Evolutionary conservation across 2,329 filamentous ascomycete species (phyloP).

Genomic region (Verticillium klebahnii): DNA sequence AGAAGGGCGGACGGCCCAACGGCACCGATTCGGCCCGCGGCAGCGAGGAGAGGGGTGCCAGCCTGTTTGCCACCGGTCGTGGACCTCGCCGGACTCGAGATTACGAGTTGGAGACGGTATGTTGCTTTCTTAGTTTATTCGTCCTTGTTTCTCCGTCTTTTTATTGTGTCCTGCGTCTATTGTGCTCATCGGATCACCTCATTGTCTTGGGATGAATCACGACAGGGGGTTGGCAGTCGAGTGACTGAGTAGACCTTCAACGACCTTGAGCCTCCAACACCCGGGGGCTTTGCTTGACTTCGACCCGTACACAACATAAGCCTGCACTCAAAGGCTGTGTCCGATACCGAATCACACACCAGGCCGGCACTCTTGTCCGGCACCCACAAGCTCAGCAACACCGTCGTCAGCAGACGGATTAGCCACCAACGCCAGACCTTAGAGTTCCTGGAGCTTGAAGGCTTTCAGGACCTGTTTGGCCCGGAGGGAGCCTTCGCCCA

Average conservation of each 20-base stretch:
- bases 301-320: neutral
- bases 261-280: neutral
- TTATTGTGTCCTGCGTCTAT: neutral
- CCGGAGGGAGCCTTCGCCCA: too few species aligned
- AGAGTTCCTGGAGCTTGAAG: neutral
- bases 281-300: neutral
- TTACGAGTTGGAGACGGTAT: constrained; percentile 77
- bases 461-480: neutral
- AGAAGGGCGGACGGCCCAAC: constrained; percentile 41
- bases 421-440: too few species aligned
- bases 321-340: too few species aligned
- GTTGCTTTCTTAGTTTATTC: constrained; percentile 24
- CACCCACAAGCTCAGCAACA: too few species aligned
- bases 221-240: neutral
- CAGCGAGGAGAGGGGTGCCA: constrained; percentile 71
- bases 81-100: constrained; percentile 73
- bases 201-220: neutral
- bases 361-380: too few species aligned
- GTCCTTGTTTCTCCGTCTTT: neutral
- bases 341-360: too few species aligned
- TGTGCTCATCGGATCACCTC: neutral
- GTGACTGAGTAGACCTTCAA: neutral
- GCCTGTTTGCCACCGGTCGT: constrained; percentile 54
- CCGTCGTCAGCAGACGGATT: too few species aligned
- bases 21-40: constrained; percentile 63